These are phyloP conservation scores for Zasmidium cellare DNA, from an alignment of 2,329 filamentous ascomycete genomes.

Conservation along the genomic window DNA sequence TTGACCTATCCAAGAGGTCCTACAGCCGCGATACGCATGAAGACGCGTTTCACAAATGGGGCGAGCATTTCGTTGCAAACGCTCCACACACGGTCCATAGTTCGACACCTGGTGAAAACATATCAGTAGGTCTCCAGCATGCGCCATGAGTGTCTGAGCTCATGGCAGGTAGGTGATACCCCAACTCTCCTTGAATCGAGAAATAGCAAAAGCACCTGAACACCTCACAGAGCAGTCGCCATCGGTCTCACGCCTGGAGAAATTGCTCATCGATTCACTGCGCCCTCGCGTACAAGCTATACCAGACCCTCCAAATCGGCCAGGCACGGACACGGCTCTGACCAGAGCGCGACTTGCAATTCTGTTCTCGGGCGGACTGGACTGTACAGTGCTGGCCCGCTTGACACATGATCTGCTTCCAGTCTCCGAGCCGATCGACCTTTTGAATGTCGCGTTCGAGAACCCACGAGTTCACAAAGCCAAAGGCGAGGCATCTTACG, in stretches of 20 bases:
- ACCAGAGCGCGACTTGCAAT: conserved; percentile 64
- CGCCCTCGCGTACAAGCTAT: conserved; percentile 57
- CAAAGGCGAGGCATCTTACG: conserved; percentile 56
- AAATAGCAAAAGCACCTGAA: conserved; percentile 7
- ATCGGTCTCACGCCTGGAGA: conserved; percentile 25
- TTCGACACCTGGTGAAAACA: conserved; percentile 2
- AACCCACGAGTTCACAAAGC: conserved; percentile 69
- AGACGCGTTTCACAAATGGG: conserved; percentile 5
- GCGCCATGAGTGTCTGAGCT: conserved; percentile 23
- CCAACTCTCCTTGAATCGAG: conserved; percentile 29
- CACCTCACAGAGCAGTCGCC: conserved; percentile 21
- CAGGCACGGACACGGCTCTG: conserved; percentile 4
- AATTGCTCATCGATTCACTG: conserved; percentile 29
- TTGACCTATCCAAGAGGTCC: conserved; percentile 52
- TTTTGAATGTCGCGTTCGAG: conserved; percentile 95
- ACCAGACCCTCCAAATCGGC: conserved; percentile 44
- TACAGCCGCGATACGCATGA: conserved; percentile 1
- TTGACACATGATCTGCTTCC: conserved; percentile 77
- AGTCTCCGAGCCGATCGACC: conserved; percentile 68
- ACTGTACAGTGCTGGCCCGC: conserved; percentile 85
- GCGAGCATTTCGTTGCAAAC: conserved; percentile 13
- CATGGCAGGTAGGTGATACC: conserved; percentile 38
- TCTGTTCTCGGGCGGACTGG: conserved; percentile 90
- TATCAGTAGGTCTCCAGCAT: conserved; percentile 25
- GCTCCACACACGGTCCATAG: conserved; percentile 19